Percentiles rank a stretch among this genome's conserved stretches.
Evolutionary conservation across 169 alveolate species (phyloP).

Genomic region (Babesia gibsoni): DNA sequence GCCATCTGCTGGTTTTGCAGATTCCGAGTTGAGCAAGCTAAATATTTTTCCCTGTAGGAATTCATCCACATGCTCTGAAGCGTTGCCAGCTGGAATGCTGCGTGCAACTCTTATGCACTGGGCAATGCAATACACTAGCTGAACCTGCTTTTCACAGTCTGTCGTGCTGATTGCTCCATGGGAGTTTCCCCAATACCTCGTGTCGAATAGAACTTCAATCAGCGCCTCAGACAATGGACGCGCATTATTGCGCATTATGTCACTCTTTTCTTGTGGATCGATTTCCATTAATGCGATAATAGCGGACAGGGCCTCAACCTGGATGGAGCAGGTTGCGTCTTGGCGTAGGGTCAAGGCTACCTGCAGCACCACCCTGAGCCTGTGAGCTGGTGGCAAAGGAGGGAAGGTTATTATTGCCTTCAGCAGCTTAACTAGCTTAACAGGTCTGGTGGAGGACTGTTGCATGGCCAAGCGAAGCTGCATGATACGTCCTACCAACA

Average conservation of each 20-base stretch:
- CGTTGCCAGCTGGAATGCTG: conserved; percentile 12
- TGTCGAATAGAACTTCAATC: conserved; percentile 32
- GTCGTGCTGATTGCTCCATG: conserved; percentile 24
- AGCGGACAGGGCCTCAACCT: conserved; percentile 42
- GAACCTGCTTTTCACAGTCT: conserved; percentile 45
- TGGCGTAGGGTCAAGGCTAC: conserved; percentile 34
- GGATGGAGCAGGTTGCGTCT: conserved; percentile 11
- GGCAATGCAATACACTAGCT: conserved; percentile 56
- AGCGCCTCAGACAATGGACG: conserved; percentile 42
- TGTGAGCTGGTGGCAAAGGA: conserved; percentile 56
- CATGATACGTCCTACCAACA: conserved; percentile 29
- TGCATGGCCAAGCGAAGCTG: conserved; percentile 25
- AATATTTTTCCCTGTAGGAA: conserved; percentile 39
- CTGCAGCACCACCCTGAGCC: conserved; percentile 56
- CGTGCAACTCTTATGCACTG: conserved; percentile 33
- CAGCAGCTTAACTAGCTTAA: conserved; percentile 12
- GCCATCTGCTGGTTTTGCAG: neutral
- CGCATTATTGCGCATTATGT: conserved; percentile 21
- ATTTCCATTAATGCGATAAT: conserved; percentile 47
- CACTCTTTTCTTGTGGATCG: conserved; percentile 1
- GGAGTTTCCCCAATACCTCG: conserved; percentile 31
- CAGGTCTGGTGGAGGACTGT: conserved; percentile 14
- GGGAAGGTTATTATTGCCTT: conserved; percentile 16
- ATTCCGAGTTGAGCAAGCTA: neutral
- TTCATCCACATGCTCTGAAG: conserved; percentile 22